Base-by-base conservation (phyloP, 108 stramenopile species). In the Discostella stelligeroides region DNA sequence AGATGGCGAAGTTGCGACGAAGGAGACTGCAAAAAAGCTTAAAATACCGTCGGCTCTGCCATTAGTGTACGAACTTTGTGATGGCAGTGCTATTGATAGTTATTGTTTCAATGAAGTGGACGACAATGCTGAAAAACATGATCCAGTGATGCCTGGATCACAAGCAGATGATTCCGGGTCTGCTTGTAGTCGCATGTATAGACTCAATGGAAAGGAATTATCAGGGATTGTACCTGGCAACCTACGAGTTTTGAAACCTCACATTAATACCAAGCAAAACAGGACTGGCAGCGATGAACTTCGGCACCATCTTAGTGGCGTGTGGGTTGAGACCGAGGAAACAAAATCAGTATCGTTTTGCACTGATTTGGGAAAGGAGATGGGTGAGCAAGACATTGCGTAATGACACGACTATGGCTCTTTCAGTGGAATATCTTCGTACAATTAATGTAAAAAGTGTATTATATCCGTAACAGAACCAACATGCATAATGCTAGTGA, bases 381-480 rank as follows among this genome's bases (percentile, higher is more conserved):
- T 48, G 23, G 66, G 66, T 17, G 73, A 75, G 46, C 65, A 66
- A 34, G 73, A 75, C 27, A 75, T 75, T 60, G 73, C 73, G 12
- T 73, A 54, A 34, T 46, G 17, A 2, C 14, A 7, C 7, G 48
- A 23, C 17, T 23, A 18, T 0, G 20, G 2, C 7, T 23, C 48
- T 18, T 49, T 21, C 25, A 50, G 25, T 14, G 25, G 25, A 50
- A 24, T 50, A 50, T 25, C 7, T 50, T 0, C 8, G 25, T 50
- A 24, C 27, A 25, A 23, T 15, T 29, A 20, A 53, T 14, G 27
- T 27, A 27, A n/a, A 34, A 5, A 34, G n/a, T 45, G 13, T 45
- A 45, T 45, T 45, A 45, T n/a, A 45, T 45, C n/a, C 13, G 43
- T 45, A 17, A 45, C 1, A 45, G 5, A 34, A 5, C 34, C 34